Evolutionary conservation across 352 stramenopile genomes (phyloP).

Genomic region (Peronospora farinosa): DNA sequence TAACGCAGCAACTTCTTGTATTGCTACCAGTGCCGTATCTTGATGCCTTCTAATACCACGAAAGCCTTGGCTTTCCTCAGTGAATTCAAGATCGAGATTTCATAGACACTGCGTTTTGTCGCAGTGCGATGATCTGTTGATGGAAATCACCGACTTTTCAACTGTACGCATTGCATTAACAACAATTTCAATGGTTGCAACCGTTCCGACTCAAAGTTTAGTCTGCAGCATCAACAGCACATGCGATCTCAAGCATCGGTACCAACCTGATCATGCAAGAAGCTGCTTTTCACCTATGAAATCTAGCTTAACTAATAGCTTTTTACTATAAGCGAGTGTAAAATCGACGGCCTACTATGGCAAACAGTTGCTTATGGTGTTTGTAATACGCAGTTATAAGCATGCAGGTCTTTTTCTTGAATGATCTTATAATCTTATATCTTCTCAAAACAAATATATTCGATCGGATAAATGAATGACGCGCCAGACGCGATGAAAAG

Average conservation of each 20-base stretch:
- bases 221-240: constrained; percentile 11
- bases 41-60: constrained; percentile 31
- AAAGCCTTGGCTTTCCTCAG: constrained; percentile 14
- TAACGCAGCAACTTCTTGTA: constrained; percentile 31
- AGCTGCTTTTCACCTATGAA: constrained; percentile 34
- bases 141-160: constrained; percentile 35
- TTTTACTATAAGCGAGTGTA: background rate
- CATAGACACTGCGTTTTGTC: constrained; percentile 46
- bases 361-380: too few species aligned
- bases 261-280: constrained; percentile 34
- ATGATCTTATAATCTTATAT: background rate
- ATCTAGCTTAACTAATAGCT: constrained; percentile 39
- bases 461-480: background rate
- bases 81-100: constrained; percentile 24
- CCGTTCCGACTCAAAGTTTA: background rate
- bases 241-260: constrained; percentile 15
- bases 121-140: constrained; percentile 42
- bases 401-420: too few species aligned
- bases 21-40: constrained; percentile 37
- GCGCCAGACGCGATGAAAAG: constrained; percentile 10
- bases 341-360: too few species aligned
- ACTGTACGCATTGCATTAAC: constrained; percentile 35
- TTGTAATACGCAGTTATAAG: too few species aligned
- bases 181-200: constrained; percentile 38
- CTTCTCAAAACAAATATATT: background rate